Percentiles rank a stretch among this genome's conserved stretches.
Evolutionary conservation across 1,284 basidiomycete genomes (phyloP).

Genomic region (Sanghuangporus weigelae): DNA sequence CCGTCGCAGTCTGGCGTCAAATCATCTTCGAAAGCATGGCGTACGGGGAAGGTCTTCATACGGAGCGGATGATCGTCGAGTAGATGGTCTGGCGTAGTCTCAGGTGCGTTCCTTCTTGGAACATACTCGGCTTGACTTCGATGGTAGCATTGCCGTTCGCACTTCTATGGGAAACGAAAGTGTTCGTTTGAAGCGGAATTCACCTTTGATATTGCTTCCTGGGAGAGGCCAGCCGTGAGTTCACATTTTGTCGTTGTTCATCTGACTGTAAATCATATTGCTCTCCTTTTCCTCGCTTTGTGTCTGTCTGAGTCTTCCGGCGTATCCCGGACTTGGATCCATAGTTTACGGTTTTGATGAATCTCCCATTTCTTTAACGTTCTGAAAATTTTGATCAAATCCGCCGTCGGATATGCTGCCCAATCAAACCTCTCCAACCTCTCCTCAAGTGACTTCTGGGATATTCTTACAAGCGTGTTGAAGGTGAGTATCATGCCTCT

Average conservation of each 20-base stretch:
- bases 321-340: neutral
- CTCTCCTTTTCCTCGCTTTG: conserved; percentile 15
- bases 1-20: conserved; percentile 79
- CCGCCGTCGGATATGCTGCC: too few species aligned
- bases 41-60: conserved; percentile 77
- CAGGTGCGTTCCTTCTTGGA: conserved; percentile 18
- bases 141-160: neutral
- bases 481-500: too few species aligned
- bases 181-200: neutral
- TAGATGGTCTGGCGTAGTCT: neutral
- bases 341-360: neutral
- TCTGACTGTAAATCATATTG: conserved; percentile 40
- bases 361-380: too few species aligned
- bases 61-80: conserved; percentile 60
- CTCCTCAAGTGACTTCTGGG: too few species aligned
- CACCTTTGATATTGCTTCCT: too few species aligned
- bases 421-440: too few species aligned
- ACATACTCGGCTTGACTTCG: conserved; percentile 6
- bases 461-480: too few species aligned
- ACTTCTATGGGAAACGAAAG: neutral
- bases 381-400: too few species aligned
- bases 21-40: conserved; percentile 89
- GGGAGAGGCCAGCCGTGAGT: conserved; percentile 37
- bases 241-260: conserved; percentile 37
- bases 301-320: neutral